phyloP scores from a whole-genome alignment of 2,329 filamentous ascomycete genomes.

The Metarhizium brunneum region DNA sequence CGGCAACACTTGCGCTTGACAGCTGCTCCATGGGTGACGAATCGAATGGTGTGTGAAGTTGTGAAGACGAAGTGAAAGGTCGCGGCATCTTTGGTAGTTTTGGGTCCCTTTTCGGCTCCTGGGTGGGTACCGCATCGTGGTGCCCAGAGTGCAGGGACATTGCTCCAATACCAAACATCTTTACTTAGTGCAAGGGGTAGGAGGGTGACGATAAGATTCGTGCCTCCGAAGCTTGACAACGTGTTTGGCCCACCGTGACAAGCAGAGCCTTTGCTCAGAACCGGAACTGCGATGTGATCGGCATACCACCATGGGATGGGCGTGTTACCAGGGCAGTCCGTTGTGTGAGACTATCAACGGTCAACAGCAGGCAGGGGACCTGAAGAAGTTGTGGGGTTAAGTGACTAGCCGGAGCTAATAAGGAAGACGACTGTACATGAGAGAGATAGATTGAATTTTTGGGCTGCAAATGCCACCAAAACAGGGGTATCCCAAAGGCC shows the following conservation, averaged over 20 bases:
- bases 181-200: constrained; percentile 7
- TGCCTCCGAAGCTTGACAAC: constrained; percentile 7
- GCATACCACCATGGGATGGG: constrained; percentile 1
- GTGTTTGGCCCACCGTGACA: constrained; percentile 4
- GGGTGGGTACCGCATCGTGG: constrained; percentile 11
- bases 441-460: neutral
- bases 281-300: constrained; percentile 3
- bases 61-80: constrained; percentile 4
- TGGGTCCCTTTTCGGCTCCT: constrained; percentile 3
- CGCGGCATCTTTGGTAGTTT: constrained; percentile 2
- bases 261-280: constrained; percentile 6
- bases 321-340: constrained; percentile 1
- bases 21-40: constrained; percentile 11
- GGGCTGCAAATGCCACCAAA: constrained; percentile 3
- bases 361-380: neutral
- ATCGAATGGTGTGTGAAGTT: constrained; percentile 6
- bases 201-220: constrained; percentile 8
- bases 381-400: constrained; percentile 3
- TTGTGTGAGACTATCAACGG: neutral
- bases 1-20: constrained; percentile 18
- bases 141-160: constrained; percentile 18
- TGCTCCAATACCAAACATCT: constrained; percentile 11
- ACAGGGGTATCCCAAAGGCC: constrained; percentile 1
- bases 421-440: neutral
- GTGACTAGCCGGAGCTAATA: constrained; percentile 6